Conservation (phyloP, 352 stramenopile genomes). For the Phytophthora aleatoria region DNA sequence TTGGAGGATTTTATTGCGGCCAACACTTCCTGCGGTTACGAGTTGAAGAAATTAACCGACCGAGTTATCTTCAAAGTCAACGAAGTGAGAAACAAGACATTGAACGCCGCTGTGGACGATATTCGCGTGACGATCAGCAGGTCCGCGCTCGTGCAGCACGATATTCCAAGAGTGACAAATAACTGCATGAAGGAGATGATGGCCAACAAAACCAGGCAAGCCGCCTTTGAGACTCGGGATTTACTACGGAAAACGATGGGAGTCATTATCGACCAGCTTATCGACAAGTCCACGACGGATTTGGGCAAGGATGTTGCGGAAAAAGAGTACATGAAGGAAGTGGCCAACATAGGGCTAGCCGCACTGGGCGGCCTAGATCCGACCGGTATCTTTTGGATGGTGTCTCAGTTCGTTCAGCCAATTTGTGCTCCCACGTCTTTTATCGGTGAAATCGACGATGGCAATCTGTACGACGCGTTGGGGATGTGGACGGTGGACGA, state of each 20-base stretch:
- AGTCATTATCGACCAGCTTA: constrained; percentile 7
- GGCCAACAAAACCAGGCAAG: constrained; percentile 11
- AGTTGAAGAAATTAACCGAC: constrained; percentile 21
- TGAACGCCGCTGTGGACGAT: constrained; percentile 14
- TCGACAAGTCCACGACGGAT: constrained; percentile 25
- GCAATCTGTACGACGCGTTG: constrained; percentile 31
- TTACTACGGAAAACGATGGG: constrained; percentile 46
- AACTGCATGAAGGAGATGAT: constrained; percentile 20
- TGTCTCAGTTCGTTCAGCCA: constrained; percentile 31
- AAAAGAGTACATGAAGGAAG: constrained; percentile 14
- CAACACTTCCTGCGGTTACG: constrained; percentile 12
- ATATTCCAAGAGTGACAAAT: constrained; percentile 14
- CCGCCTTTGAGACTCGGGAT: constrained; percentile 37
- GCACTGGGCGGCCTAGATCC: constrained; percentile 32
- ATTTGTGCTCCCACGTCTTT: constrained; percentile 38
- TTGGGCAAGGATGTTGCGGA: constrained; percentile 7
- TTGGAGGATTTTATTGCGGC: constrained; percentile 15
- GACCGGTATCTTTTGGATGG: constrained; percentile 32
- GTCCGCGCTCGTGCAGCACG: constrained; percentile 2
- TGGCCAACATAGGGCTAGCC: constrained; percentile 23
- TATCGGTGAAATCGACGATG: constrained; percentile 50
- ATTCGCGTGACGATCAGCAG: constrained; percentile 9
- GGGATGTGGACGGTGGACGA: constrained; percentile 32
- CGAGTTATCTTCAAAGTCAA: constrained; percentile 14
- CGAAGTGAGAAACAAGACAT: constrained; percentile 16